Evolutionary conservation across 108 stramenopile genomes (phyloP).

Genomic region (Fistulifera pelliculosa): DNA sequence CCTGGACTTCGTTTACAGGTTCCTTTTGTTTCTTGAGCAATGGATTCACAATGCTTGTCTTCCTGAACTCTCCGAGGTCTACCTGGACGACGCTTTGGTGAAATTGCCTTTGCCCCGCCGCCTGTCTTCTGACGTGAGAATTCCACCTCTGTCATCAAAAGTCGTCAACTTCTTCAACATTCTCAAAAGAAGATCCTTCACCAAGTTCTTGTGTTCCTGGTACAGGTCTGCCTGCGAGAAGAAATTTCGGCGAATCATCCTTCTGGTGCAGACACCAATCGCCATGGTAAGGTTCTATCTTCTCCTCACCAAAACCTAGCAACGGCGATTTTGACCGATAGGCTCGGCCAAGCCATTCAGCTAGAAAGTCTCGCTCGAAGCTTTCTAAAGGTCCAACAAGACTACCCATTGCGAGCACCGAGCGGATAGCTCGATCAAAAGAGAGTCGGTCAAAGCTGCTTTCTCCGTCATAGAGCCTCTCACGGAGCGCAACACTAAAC

Average conservation of each 20-base stretch:
- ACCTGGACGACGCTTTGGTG: no score
- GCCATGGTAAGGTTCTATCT: slow-evolving; percentile 46
- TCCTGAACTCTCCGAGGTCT: no score
- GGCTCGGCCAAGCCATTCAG: slow-evolving; percentile 62
- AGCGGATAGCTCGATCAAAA: slow-evolving; percentile 55
- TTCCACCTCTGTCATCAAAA: slow-evolving; percentile 18
- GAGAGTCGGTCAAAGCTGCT: slow-evolving; percentile 33
- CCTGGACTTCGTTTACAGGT: no score
- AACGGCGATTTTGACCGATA: slow-evolving; percentile 68
- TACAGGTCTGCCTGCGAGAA: slow-evolving; percentile 44
- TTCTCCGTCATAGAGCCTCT: slow-evolving; percentile 64
- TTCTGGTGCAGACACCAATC: slow-evolving; percentile 41
- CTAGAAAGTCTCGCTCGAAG: slow-evolving; percentile 67
- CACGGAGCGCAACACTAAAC: slow-evolving; percentile 78
- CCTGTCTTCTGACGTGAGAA: no score
- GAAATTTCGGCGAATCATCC: slow-evolving; percentile 61
- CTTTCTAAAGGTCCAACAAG: slow-evolving; percentile 70
- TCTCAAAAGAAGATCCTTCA: slow-evolving; percentile 35
- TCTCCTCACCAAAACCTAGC: slow-evolving; percentile 68
- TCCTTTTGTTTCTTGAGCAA: no score
- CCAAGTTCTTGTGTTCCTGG: slow-evolving; percentile 43
- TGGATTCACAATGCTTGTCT: no score
- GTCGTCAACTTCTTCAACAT: slow-evolving; percentile 68
- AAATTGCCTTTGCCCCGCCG: no score
- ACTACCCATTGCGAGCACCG: slow-evolving; percentile 55